These are phyloP conservation scores for Pythium coloratum DNA, from an alignment of 352 stramenopile genomes.

Conservation along the genomic window DNA sequence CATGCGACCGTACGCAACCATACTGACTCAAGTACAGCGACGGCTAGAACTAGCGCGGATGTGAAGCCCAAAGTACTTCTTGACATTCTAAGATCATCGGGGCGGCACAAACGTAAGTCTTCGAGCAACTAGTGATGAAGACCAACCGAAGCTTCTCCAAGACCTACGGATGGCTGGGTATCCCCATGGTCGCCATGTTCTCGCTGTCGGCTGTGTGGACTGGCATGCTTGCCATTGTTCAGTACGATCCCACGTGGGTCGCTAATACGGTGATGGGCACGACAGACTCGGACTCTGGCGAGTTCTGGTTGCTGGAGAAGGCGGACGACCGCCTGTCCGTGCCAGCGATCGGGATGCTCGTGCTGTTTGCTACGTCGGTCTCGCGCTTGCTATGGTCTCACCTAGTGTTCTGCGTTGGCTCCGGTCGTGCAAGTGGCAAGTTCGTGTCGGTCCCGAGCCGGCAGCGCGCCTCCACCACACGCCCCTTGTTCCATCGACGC, in stretches of 20 bases:
- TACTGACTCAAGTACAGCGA: no score
- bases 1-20: no score
- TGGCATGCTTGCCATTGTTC: slow-evolving; percentile 17
- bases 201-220: slow-evolving; percentile 7
- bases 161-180: slow-evolving; percentile 12
- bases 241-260: slow-evolving; percentile 3
- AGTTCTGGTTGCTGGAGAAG: slow-evolving; percentile 26
- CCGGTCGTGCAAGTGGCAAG: no score
- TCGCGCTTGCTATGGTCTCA: slow-evolving; percentile 19
- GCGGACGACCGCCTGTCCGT: neutral
- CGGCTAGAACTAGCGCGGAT: no score
- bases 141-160: neutral
- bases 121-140: no score
- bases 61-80: no score
- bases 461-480: no score
- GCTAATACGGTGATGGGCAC: slow-evolving; percentile 26
- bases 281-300: slow-evolving; percentile 4
- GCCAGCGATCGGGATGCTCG: slow-evolving; percentile 1
- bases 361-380: slow-evolving; percentile 13
- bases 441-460: no score
- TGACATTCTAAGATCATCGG: no score
- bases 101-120: no score
- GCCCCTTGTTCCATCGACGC: no score
- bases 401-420: neutral
- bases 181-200: slow-evolving; percentile 23